A percentile compares a stretch with the other conserved stretches of the same genome.
Conservation (phyloP, 2,329 filamentous ascomycete species). For the Stemphylium vesicarium region DNA sequence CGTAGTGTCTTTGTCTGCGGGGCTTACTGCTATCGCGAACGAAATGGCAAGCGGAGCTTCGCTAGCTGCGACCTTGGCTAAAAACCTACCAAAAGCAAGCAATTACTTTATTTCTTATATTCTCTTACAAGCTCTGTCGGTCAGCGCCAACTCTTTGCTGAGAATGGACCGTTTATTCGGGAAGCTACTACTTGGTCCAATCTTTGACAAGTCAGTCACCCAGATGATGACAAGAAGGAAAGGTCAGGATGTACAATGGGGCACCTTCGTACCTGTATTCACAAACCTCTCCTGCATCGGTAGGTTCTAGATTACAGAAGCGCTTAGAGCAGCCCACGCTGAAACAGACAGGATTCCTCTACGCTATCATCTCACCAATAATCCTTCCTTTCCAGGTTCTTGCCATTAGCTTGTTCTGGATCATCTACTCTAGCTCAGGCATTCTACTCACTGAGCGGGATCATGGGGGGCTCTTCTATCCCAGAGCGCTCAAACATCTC, state of each 20-base stretch:
- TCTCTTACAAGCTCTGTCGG: conserved; percentile 16
- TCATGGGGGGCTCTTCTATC: conserved; percentile 16
- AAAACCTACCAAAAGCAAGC: conserved; percentile 23
- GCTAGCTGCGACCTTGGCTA: conserved; percentile 17
- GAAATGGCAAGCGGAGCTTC: conserved; percentile 5
- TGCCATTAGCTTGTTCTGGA: conserved; percentile 15
- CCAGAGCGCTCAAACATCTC: conserved; percentile 17
- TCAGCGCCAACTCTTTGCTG: conserved; percentile 14
- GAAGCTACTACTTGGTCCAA: conserved; percentile 5
- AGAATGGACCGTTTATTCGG: conserved; percentile 4
- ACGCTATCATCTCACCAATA: conserved; percentile 19
- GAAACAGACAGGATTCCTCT: conserved; percentile 14
- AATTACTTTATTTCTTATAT: conserved; percentile 26
- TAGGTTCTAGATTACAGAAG: conserved; percentile 2
- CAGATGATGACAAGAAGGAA: conserved; percentile 9
- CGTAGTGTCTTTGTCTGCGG: conserved; percentile 11
- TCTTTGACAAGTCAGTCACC: conserved; percentile 15
- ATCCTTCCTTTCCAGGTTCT: conserved; percentile 19
- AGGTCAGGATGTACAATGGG: conserved; percentile 8
- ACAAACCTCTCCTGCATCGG: conserved; percentile 24
- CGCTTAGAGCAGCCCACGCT: not conserved
- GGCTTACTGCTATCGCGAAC: conserved; percentile 17
- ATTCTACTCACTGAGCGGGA: conserved; percentile 3
- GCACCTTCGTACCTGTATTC: conserved; percentile 17
- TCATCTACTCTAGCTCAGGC: conserved; percentile 11